Evolutionary conservation across 352 stramenopile species (phyloP), one percentile per base, ranked within the genome.

Genomic region (Pythium plurisporium): DNA sequence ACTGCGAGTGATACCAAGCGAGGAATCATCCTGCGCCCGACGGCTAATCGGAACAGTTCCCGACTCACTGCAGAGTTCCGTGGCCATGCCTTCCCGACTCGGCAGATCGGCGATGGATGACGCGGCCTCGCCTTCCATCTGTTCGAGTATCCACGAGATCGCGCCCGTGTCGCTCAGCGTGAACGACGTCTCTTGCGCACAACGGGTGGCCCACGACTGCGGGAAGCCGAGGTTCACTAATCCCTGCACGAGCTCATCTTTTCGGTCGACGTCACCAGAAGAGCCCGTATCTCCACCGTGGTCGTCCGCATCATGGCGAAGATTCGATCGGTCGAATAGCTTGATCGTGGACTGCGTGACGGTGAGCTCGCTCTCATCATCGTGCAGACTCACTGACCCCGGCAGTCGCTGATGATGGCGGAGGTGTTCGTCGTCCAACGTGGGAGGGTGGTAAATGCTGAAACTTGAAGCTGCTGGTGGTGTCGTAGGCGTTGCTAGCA

Each of bases 81-180:
- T 20, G 36, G 19, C 19, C 4, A 20, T 27, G 38, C n/a, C 38
- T 6, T 44, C 14, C 1, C 6, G n/a, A 3, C 12, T 9, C n/a
- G 10, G 38, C 5, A 44, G 33, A 9, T 10, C 22, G 22, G 12
- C 14, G 20, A 50, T 40, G 0, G 60, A 59, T 2, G 40, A 27
- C 0, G 30, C 34, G 2, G 55, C 62, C 19, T 94, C 81, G 11
- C 88, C 72, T 47, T 94, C 85, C 83, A 97, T 96, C 64, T 89
- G 72, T 47, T 97, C 86, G 8, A 97, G 80, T 44, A 97, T 96
- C 90, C 90, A 96, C 23, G 72, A 69, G 19, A 95, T 88, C 6
- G 87, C 86, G 19, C 66, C 71, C 26, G 79, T 89, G 64, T 95
- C 86, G 43, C 76, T 70, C 69, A 64, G 0, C 61, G 58, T 20